Evolutionary conservation across 2,329 filamentous ascomycete genomes (phyloP), one percentile per base, ranked within the genome.

Genomic region (Xylaria sp.): DNA sequence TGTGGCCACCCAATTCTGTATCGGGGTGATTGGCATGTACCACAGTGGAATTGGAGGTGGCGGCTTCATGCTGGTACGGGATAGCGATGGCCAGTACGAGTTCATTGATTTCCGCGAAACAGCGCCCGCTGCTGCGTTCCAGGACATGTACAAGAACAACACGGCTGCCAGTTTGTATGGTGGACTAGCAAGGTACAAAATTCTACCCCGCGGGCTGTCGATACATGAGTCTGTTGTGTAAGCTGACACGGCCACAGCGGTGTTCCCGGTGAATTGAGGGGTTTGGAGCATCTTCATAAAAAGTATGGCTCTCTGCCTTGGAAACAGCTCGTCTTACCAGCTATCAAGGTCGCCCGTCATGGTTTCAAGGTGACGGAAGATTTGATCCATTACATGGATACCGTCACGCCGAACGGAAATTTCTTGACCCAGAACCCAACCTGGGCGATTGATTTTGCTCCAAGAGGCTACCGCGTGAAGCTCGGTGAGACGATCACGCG

Each of bases 21-120:
- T 93, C 37, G 91, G 91, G 5, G 88, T 91, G 6, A 83, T 90
- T 44, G 89, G 84, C 58, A 91, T 91, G 87, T 91, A 92, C 68
- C 90, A 93, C 74, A 86, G 85, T 40, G 93, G 94, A 15, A 90
- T 97, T 61, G 93, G 91, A 19, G 94, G 94, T 6, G 94, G 94
- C 40, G 94, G 94, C 2, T 98, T 98, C 77, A 90, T 93, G 83
- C 81, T 97, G 4, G 85, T 97, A 4, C 87, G 91, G 48, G 83
- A 86, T 33, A 78, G 85, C 15, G 81, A 91, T 60, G 92, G 92
- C n/a, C 80, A 81, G 15, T 94, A 92, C 71, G 91, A 96, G 69
- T 90, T 87, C 66, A 87, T 96, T 66, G 92, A 97, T 73, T 96
- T 95, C 74, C 83, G 93, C 15, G 93, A 96, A 75, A 91, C 86